Conservation (phyloP, 1,284 basidiomycete genomes). For the Trichosporon coremiiforme region DNA sequence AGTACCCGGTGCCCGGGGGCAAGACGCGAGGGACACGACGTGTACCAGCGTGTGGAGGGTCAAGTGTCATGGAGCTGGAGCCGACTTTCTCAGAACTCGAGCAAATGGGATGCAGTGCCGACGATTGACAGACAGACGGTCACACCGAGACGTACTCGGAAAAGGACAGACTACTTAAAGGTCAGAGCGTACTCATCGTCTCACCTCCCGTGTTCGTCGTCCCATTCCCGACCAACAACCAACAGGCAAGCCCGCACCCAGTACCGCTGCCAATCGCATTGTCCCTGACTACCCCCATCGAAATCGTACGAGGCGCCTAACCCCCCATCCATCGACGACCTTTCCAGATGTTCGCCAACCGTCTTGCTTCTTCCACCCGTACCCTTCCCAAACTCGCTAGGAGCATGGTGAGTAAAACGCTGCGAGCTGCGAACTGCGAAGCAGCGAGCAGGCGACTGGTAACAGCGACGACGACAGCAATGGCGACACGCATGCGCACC, state of each 20-base stretch:
- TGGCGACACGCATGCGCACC: neutral
- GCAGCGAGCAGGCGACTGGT: neutral
- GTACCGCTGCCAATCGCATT: constrained; percentile 15
- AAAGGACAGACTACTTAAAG: constrained; percentile 5
- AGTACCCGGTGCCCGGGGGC: constrained; percentile 15
- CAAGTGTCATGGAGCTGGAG: constrained; percentile 1
- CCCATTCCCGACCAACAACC: neutral
- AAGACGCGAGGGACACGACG: neutral
- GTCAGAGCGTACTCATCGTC: constrained; percentile 9
- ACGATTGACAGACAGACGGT: neutral
- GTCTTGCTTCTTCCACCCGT: constrained; percentile 25
- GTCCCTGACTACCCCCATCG: constrained; percentile 19
- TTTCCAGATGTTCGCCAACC: constrained; percentile 30
- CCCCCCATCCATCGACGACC: constrained; percentile 5
- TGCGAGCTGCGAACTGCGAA: too few species aligned
- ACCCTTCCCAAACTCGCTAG: constrained; percentile 29
- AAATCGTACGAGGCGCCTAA: constrained; percentile 27
- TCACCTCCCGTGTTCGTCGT: constrained; percentile 1
- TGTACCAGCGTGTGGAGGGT: neutral
- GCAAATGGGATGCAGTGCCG: constrained; percentile 17
- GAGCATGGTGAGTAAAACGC: constrained; percentile 31
- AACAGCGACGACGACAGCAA: neutral
- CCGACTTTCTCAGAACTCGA: neutral
- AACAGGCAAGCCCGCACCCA: neutral
- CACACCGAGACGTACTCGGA: neutral